Conservation (phyloP, 2,329 filamentous ascomycete species). For the Phialemoniopsis sp. region DNA sequence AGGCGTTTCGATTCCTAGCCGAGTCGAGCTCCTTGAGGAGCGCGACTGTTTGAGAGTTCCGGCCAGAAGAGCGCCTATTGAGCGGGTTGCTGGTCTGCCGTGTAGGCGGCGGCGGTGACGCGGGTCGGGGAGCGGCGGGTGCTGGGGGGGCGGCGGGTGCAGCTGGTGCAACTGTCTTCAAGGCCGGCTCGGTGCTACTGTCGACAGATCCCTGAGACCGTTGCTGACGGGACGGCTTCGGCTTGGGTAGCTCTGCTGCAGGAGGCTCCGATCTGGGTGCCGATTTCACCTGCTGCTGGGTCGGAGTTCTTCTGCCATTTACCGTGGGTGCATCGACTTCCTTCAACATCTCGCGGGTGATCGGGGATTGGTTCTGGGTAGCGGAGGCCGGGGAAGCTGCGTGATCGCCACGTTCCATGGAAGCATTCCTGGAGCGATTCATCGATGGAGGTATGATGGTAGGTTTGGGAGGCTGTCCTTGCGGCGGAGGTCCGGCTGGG, state of each 20-base stretch:
- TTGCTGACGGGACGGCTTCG: slow-evolving; percentile 45
- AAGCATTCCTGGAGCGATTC: slow-evolving; percentile 42
- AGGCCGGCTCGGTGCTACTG: slow-evolving; percentile 55
- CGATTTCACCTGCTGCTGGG: slow-evolving; percentile 38
- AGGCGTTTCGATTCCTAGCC: slow-evolving; percentile 82
- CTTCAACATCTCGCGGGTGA: slow-evolving; percentile 31
- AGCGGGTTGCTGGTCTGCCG: slow-evolving; percentile 56
- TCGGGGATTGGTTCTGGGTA: slow-evolving; percentile 34
- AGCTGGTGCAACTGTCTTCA: slow-evolving; percentile 32
- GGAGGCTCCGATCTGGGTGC: slow-evolving; percentile 26
- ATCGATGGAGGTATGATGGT: slow-evolving; percentile 24
- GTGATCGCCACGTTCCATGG: slow-evolving; percentile 37
- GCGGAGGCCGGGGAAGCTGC: slow-evolving; percentile 29
- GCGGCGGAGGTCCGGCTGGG: slow-evolving; percentile 48
- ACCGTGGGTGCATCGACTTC: slow-evolving; percentile 46
- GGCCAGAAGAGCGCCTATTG: slow-evolving; percentile 53
- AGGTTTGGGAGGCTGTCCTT: slow-evolving; percentile 49
- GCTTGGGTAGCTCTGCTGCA: slow-evolving; percentile 28
- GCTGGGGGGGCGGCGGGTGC: too few species aligned
- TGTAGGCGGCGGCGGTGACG: slow-evolving; percentile 55
- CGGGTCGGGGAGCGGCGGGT: too few species aligned
- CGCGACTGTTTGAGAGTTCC: slow-evolving; percentile 65
- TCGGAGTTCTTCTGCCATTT: slow-evolving; percentile 63
- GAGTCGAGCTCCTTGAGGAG: slow-evolving; percentile 84
- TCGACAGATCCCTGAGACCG: slow-evolving; percentile 65